Evolutionary conservation across 805 yeast species (phyloP).

Genomic region (Candida mattraensis): DNA sequence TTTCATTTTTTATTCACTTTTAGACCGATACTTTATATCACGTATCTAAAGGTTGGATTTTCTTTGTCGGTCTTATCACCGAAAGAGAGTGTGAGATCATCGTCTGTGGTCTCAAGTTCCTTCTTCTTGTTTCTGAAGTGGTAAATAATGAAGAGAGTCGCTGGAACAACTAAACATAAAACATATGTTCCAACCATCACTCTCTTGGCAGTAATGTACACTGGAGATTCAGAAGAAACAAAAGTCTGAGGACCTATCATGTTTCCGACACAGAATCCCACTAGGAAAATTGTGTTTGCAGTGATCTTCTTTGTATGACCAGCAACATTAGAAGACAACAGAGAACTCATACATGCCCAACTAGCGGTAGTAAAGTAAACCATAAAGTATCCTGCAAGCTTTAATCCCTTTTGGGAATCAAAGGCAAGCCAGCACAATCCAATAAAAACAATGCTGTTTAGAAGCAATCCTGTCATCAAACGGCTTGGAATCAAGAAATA

Average conservation of each 20-base stretch:
- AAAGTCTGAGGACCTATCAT: slow-evolving; percentile 56
- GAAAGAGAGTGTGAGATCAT: slow-evolving; percentile 34
- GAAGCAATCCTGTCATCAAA: slow-evolving; percentile 23
- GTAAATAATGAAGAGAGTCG: slow-evolving; percentile 29
- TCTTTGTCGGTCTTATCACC: slow-evolving; percentile 54
- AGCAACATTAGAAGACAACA: slow-evolving; percentile 48
- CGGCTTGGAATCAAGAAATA: slow-evolving; percentile 25
- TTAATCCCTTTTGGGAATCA: slow-evolving; percentile 25
- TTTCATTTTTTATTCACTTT: no score
- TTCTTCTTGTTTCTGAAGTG: slow-evolving; percentile 38
- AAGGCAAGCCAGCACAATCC: slow-evolving; percentile 36
- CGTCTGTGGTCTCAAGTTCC: slow-evolving; percentile 27
- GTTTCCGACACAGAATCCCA: slow-evolving; percentile 44
- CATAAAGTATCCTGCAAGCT: slow-evolving; percentile 25
- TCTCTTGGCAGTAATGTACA: slow-evolving; percentile 40
- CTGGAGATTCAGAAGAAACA: slow-evolving; percentile 42
- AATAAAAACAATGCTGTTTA: slow-evolving; percentile 24
- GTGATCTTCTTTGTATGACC: slow-evolving; percentile 59
- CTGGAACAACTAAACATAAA: slow-evolving; percentile 13
- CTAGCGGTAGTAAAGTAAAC: slow-evolving; percentile 26
- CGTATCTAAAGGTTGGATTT: slow-evolving; percentile 52
- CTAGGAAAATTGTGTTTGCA: slow-evolving; percentile 43
- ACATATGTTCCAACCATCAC: slow-evolving; percentile 33
- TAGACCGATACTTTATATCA: slow-evolving; percentile 23
- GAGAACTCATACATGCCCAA: slow-evolving; percentile 30